These are phyloP conservation scores for Mucor piriformis DNA, from an alignment of 371 early-diverging fungal genomes.

Conservation along the genomic window DNA sequence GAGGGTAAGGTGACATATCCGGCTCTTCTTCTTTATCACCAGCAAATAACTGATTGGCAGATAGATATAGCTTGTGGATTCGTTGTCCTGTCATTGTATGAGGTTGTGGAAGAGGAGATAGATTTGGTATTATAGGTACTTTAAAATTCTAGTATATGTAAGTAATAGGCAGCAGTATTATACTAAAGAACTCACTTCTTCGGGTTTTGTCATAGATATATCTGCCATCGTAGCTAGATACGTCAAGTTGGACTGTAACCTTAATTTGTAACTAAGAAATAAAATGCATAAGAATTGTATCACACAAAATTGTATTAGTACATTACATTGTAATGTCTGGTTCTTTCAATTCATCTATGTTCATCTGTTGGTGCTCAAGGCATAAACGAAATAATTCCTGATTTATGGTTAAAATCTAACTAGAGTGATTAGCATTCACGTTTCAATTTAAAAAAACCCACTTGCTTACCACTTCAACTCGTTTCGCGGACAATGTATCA, in stretches of 20 bases:
- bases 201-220: constrained; percentile 53
- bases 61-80: constrained; percentile 37
- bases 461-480: constrained; percentile 11
- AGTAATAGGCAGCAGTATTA: not conserved
- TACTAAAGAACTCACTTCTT: constrained; percentile 37
- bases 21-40: not conserved
- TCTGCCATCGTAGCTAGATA: constrained; percentile 64
- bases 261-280: constrained; percentile 45
- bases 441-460: not conserved
- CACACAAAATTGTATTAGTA: not conserved
- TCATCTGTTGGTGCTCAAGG: constrained; percentile 32
- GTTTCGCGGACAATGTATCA: constrained; percentile 1
- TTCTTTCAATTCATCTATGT: constrained; percentile 17
- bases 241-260: constrained; percentile 56
- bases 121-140: constrained; percentile 41
- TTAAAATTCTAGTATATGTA: constrained; percentile 28
- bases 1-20: constrained; percentile 10
- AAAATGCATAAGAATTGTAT: not conserved
- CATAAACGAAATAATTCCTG: constrained; percentile 56
- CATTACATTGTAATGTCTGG: constrained; percentile 45
- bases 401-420: constrained; percentile 47
- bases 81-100: constrained; percentile 32
- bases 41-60: constrained; percentile 31
- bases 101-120: constrained; percentile 44
- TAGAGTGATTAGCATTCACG: not conserved